Percentiles rank a stretch among this genome's conserved stretches.
Evolutionary conservation across 164 flowering plant genomes (phyloP).

Genomic region (Annona squamosa): DNA sequence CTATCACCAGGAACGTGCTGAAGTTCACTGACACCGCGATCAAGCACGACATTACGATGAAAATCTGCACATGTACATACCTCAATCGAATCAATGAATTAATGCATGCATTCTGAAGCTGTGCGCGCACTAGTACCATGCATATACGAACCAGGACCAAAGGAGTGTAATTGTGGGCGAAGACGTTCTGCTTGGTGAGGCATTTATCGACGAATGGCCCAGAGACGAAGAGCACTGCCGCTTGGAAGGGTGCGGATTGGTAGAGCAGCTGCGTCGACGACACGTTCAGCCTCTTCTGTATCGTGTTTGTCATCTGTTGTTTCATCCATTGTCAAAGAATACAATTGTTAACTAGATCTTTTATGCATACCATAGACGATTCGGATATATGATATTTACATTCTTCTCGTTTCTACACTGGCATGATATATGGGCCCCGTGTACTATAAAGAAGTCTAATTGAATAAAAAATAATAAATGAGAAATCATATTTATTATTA

Average conservation of each 20-base stretch:
- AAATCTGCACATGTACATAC: slow-evolving; percentile 40
- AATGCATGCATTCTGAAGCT: background rate
- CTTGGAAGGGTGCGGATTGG: slow-evolving; percentile 97
- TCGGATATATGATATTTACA: too few relatives aligned
- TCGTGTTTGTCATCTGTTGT: slow-evolving; percentile 83
- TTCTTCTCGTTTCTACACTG: too few relatives aligned
- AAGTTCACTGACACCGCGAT: slow-evolving; percentile 91
- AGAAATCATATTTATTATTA: background rate
- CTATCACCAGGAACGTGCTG: slow-evolving; percentile 90
- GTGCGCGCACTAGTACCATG: background rate
- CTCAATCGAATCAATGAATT: background rate
- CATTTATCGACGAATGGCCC: slow-evolving; percentile 86
- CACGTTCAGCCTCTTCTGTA: slow-evolving; percentile 86
- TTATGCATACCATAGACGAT: background rate
- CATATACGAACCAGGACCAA: slow-evolving; percentile 53
- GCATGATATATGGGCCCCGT: too few relatives aligned
- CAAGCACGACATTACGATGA: slow-evolving; percentile 74
- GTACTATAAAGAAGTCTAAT: too few relatives aligned
- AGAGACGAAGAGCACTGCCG: slow-evolving; percentile 79
- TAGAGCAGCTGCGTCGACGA: slow-evolving; percentile 90
- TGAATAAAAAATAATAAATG: background rate
- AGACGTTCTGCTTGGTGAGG: slow-evolving; percentile 84
- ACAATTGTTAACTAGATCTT: background rate
- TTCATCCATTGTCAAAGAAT: slow-evolving; percentile 26
- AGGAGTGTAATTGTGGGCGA: slow-evolving; percentile 69